Conservation (phyloP, 208 protist genomes). For the Trypanosomatidae sp. region DNA sequence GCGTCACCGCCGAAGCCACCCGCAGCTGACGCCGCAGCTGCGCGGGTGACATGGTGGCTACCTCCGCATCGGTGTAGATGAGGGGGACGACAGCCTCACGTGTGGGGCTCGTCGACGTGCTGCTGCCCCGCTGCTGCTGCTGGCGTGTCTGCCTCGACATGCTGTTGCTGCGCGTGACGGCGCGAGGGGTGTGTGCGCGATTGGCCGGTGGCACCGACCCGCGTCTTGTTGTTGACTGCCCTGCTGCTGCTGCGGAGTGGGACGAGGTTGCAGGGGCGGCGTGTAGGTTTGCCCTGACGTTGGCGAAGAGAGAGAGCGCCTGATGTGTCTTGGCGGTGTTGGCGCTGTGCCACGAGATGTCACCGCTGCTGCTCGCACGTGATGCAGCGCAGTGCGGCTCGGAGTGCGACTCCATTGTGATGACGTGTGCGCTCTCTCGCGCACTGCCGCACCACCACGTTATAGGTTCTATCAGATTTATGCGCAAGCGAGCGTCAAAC, state of each 20-base stretch:
- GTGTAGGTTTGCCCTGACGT: constrained; percentile 10
- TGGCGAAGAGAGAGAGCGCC: constrained; percentile 25
- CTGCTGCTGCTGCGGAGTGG: neutral
- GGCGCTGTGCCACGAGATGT: no score
- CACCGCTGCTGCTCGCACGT: no score
- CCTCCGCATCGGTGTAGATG: constrained; percentile 20
- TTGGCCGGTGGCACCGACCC: neutral
- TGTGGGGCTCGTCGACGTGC: neutral
- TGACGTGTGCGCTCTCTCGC: no score
- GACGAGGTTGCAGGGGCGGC: neutral
- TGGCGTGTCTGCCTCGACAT: no score
- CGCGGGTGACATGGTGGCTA: constrained; percentile 6
- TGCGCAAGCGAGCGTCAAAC: no score
- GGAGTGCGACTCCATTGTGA: no score
- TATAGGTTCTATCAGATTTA: no score
- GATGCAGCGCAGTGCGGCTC: no score
- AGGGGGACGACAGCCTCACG: neutral
- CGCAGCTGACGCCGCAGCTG: constrained; percentile 27
- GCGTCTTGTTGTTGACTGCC: neutral
- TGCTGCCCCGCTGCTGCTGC: no score
- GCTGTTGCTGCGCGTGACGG: neutral
- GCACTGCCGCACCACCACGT: no score
- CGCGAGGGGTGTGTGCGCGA: neutral
- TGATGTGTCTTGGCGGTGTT: constrained; percentile 31
- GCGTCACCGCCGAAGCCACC: constrained; percentile 15